phyloP scores from a whole-genome alignment of 768 basidiomycete species.

The Dictyophora rubrovolvata region DNA sequence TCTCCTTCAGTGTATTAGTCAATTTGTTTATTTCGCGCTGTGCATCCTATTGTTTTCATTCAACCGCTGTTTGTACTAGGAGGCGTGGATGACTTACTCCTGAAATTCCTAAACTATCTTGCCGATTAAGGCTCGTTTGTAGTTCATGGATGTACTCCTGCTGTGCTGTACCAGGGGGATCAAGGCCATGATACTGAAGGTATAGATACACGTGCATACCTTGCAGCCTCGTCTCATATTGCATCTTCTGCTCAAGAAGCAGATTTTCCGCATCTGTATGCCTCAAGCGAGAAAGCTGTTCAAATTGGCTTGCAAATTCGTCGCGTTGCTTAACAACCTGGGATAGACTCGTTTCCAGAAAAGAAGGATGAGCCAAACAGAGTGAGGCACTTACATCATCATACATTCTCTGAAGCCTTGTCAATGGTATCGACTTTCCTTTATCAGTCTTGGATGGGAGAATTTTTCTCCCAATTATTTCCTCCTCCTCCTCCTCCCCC shows the following conservation, averaged over 20 bases:
- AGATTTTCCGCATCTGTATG: conserved; percentile 56
- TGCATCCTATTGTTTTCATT: conserved; percentile 49
- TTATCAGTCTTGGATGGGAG: background rate
- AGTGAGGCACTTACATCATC: conserved; percentile 5
- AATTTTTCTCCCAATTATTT: background rate
- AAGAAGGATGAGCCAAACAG: background rate
- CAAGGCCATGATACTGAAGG: background rate
- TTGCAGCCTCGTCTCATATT: conserved; percentile 41
- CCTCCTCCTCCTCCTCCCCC: background rate
- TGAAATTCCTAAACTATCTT: conserved; percentile 42
- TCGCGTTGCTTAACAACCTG: conserved; percentile 37
- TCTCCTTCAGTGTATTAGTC: conserved; percentile 33
- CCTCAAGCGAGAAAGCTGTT: conserved; percentile 48
- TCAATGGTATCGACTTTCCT: conserved; percentile 6
- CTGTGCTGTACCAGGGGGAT: conserved; percentile 35
- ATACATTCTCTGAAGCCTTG: conserved; percentile 3
- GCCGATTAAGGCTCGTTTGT: conserved; percentile 40
- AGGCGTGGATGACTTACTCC: conserved; percentile 50
- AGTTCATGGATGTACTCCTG: conserved; percentile 47
- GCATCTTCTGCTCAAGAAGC: conserved; percentile 35
- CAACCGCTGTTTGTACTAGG: conserved; percentile 62
- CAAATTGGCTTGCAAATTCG: conserved; percentile 41
- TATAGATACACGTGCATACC: conserved; percentile 27
- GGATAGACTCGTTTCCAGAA: background rate
- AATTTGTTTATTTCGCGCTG: conserved; percentile 39